phyloP scores from a whole-genome alignment of 345 rosid genomes.

The Noccaea caerulescens region DNA sequence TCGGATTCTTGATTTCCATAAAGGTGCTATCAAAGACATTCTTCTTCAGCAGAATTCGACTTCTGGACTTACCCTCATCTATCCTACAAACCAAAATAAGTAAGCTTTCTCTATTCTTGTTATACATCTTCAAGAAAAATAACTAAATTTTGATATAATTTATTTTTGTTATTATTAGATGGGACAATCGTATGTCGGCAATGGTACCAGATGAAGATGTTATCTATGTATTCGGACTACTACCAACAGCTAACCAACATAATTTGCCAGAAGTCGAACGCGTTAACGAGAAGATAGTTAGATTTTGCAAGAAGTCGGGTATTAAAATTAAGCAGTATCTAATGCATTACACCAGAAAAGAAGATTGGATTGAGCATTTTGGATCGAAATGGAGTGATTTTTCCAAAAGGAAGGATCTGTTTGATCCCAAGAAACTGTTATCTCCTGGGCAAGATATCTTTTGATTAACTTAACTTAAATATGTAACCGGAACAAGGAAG shows the following conservation, averaged over 20 bases:
- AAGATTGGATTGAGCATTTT: slow-evolving; percentile 76
- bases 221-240: slow-evolving; percentile 71
- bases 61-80: slow-evolving; percentile 62
- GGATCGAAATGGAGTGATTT: slow-evolving; percentile 77
- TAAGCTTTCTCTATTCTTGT: slow-evolving; percentile 41
- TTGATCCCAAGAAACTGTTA: slow-evolving; percentile 77
- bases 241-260: slow-evolving; percentile 58
- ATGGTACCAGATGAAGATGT: slow-evolving; percentile 73
- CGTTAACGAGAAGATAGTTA: slow-evolving; percentile 58
- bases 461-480: slow-evolving; percentile 17
- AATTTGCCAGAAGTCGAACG: slow-evolving; percentile 51
- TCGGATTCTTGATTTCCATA: slow-evolving; percentile 56
- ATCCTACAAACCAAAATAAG: slow-evolving; percentile 77
- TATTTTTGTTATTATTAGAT: slow-evolving; percentile 50
- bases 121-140: slow-evolving; percentile 2
- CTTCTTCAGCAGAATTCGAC: slow-evolving; percentile 64
- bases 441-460: slow-evolving; percentile 90
- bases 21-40: slow-evolving; percentile 67
- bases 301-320: slow-evolving; percentile 58
- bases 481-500: background rate
- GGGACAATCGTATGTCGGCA: slow-evolving; percentile 81
- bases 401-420: slow-evolving; percentile 51
- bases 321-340: slow-evolving; percentile 72
- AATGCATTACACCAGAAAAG: slow-evolving; percentile 49
- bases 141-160: background rate